A percentile compares a stretch with the other conserved stretches of the same genome.
These are phyloP conservation scores for Nicotiana tomentosiformis DNA, from an alignment of 257 asterid species.

Conservation along the genomic window DNA sequence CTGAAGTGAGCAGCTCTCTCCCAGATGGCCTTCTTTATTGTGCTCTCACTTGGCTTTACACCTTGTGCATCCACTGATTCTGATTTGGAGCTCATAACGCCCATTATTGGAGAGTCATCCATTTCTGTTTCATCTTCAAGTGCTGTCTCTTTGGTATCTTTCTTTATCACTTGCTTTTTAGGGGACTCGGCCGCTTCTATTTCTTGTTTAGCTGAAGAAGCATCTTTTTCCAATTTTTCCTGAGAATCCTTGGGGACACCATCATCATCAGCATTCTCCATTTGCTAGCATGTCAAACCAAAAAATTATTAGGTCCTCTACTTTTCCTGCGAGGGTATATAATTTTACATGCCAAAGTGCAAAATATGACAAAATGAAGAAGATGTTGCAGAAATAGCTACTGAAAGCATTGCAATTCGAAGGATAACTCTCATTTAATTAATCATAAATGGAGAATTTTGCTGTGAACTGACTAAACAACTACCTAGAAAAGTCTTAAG, in stretches of 20 bases:
- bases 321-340: neutral
- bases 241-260: conserved; percentile 22
- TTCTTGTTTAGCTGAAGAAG: conserved; percentile 27
- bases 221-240: conserved; percentile 25
- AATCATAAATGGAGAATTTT: neutral
- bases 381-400: neutral
- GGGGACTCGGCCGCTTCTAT: conserved; percentile 35
- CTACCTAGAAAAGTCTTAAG: neutral
- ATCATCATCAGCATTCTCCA: conserved; percentile 43
- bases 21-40: conserved; percentile 61
- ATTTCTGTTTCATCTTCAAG: conserved; percentile 39
- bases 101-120: conserved; percentile 95
- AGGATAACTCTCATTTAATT: neutral
- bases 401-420: neutral
- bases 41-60: conserved; percentile 44
- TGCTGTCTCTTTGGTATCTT: conserved; percentile 27
- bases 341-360: neutral
- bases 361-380: neutral
- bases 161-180: conserved; percentile 34
- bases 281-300: conserved; percentile 43
- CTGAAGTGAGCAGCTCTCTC: conserved; percentile 66
- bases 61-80: conserved; percentile 37
- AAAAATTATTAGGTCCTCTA: conserved; percentile 5
- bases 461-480: neutral
- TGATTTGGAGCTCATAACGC: conserved; percentile 50